Evolutionary conservation across 1,284 basidiomycete species (phyloP).

Genomic region (Heterobasidion occidentale): DNA sequence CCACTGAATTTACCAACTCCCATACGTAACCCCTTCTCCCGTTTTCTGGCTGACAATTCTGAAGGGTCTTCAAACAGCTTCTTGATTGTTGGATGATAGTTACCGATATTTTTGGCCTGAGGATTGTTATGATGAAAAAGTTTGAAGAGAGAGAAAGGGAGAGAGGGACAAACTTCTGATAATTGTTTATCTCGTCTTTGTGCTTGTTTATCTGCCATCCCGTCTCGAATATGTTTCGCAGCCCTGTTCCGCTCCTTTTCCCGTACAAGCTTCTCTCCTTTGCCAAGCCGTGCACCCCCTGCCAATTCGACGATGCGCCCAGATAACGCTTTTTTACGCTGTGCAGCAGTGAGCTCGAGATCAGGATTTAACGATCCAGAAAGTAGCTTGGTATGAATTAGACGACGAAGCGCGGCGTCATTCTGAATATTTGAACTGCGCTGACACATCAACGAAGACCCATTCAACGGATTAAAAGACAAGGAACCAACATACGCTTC

Average conservation of each 20-base stretch:
- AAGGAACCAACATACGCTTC: conserved; percentile 34
- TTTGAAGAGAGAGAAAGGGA: not conserved
- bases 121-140: not conserved
- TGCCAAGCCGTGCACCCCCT: conserved; percentile 58
- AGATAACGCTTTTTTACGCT: conserved; percentile 61
- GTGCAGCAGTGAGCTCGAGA: conserved; percentile 51
- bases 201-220: conserved; percentile 52
- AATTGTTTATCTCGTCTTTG: conserved; percentile 44
- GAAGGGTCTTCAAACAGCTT: conserved; percentile 45
- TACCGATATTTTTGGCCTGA: conserved; percentile 72
- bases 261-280: conserved; percentile 55
- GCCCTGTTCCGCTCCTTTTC: conserved; percentile 58
- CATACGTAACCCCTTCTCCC: conserved; percentile 61
- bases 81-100: conserved; percentile 73
- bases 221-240: conserved; percentile 61
- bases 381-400: conserved; percentile 70
- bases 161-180: conserved; percentile 47
- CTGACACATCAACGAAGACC: not conserved
- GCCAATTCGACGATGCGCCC: conserved; percentile 67
- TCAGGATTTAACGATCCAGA: conserved; percentile 62
- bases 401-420: conserved; percentile 63
- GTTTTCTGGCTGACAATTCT: conserved; percentile 29
- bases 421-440: conserved; percentile 64
- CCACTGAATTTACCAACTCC: conserved; percentile 69
- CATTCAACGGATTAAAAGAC: conserved; percentile 5